Percentiles rank a stretch among this genome's conserved stretches.
Conservation (phyloP, 2,329 filamentous ascomycete genomes). For the Rhynchosporium secalis region DNA sequence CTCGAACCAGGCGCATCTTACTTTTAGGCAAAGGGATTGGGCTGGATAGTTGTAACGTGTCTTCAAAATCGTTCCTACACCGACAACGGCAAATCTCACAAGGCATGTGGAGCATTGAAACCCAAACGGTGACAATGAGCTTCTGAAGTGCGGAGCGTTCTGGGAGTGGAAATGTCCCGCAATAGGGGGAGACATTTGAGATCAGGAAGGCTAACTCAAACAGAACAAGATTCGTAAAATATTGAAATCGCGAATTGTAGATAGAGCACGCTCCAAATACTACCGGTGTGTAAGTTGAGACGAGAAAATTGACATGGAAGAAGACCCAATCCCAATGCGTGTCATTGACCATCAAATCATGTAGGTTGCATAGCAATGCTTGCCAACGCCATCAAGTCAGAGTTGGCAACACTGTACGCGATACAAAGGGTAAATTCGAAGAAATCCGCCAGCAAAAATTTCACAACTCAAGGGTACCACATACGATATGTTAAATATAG, state of each 20-base stretch:
- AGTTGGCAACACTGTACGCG: too few relatives aligned
- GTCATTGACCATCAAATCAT: neutral
- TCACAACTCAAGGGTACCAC: neutral
- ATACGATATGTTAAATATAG: constrained; percentile 20
- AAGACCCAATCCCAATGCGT: neutral
- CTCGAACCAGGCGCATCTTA: too few relatives aligned
- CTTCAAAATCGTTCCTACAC: too few relatives aligned
- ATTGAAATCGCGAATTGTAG: neutral
- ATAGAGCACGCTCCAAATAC: neutral
- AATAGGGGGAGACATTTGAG: neutral
- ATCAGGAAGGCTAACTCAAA: constrained; percentile 3
- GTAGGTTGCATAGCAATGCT: neutral
- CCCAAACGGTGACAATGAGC: too few relatives aligned
- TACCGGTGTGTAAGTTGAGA: constrained; percentile 3
- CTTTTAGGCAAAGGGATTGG: too few relatives aligned
- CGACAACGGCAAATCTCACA: too few relatives aligned
- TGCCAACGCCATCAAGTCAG: neutral
- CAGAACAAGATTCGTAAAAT: neutral
- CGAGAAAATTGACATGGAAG: neutral
- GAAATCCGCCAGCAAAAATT: neutral
- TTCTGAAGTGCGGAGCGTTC: too few relatives aligned
- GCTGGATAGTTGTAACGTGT: too few relatives aligned
- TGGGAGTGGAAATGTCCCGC: too few relatives aligned
- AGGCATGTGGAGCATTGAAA: too few relatives aligned
- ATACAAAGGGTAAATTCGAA: neutral